Evolutionary conservation across 2,329 filamentous ascomycete species (phyloP).

Genomic region (Aspergillus flavus): DNA sequence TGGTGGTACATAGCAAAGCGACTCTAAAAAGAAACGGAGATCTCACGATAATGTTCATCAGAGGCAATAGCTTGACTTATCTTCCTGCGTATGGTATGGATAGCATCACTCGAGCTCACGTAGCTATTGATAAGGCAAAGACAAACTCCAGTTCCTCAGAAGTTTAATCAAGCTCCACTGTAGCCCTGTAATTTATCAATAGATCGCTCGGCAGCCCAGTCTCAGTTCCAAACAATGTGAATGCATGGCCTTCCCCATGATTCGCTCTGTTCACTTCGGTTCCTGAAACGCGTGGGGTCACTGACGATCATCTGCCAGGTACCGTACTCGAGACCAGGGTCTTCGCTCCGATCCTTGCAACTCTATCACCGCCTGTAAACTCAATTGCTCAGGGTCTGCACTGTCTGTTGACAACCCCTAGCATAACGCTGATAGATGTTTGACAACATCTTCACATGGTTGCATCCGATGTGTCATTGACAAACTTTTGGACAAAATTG

Average conservation of each 20-base stretch:
- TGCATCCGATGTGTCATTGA: background rate
- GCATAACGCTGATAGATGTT: background rate
- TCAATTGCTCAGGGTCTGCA: background rate
- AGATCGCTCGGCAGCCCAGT: background rate
- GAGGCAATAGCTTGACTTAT: background rate
- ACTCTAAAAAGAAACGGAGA: too few species aligned
- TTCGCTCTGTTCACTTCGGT: background rate
- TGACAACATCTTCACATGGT: background rate
- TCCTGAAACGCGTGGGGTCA: constrained; percentile 2
- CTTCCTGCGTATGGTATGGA: background rate
- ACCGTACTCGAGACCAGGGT: background rate
- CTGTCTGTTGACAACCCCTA: background rate
- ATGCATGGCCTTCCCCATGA: background rate
- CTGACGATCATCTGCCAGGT: background rate
- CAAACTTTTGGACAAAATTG: background rate
- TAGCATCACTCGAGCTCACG: background rate
- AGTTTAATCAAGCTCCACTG: background rate
- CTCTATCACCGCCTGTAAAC: background rate
- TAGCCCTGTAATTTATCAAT: background rate
- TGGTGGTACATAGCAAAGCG: background rate
- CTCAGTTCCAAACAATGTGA: constrained; percentile 8
- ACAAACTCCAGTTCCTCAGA: background rate
- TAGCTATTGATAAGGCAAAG: background rate
- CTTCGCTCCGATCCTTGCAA: background rate
- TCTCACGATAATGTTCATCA: background rate